A percentile compares a stretch with the other conserved stretches of the same genome.
phyloP scores from a whole-genome alignment of 495 filamentous ascomycete genomes.

The Podospora tetraspora region DNA sequence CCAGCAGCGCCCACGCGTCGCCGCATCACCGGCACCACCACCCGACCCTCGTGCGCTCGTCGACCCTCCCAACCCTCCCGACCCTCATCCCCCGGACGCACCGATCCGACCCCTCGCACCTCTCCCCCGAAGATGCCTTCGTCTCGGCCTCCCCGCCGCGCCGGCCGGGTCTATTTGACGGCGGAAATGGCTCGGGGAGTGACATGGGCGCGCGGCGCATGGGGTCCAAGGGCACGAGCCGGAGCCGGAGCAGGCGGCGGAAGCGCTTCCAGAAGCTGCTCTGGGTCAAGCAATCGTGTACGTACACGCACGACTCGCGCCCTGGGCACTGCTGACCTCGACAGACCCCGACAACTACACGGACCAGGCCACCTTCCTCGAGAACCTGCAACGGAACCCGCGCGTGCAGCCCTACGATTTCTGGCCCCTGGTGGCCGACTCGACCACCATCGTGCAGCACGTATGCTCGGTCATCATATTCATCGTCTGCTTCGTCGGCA shows the following conservation, averaged over 20 bases:
- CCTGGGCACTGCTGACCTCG: neutral
- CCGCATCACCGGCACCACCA: slow-evolving; percentile 11
- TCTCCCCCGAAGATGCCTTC: slow-evolving; percentile 83
- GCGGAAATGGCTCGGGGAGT: slow-evolving; percentile 27
- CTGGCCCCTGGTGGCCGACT: slow-evolving; percentile 92
- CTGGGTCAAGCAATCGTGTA: slow-evolving; percentile 97
- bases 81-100: slow-evolving; percentile 26
- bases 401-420: slow-evolving; percentile 94
- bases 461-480: slow-evolving; percentile 92
- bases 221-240: slow-evolving; percentile 33
- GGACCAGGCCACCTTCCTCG: slow-evolving; percentile 90
- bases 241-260: slow-evolving; percentile 51
- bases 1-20: neutral
- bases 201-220: slow-evolving; percentile 20
- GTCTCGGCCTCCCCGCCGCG: slow-evolving; percentile 54
- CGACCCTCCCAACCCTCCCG: slow-evolving; percentile 37
- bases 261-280: slow-evolving; percentile 89
- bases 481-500: slow-evolving; percentile 86
- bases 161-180: slow-evolving; percentile 43
- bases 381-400: slow-evolving; percentile 92
- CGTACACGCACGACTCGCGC: neutral
- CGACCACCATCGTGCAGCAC: slow-evolving; percentile 95
- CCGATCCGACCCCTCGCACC: slow-evolving; percentile 48
- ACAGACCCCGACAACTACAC: slow-evolving; percentile 97
- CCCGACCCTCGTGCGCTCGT: slow-evolving; percentile 33